Base-by-base conservation (phyloP, 2,329 filamentous ascomycete species). In the Alternaria infectoria region DNA sequence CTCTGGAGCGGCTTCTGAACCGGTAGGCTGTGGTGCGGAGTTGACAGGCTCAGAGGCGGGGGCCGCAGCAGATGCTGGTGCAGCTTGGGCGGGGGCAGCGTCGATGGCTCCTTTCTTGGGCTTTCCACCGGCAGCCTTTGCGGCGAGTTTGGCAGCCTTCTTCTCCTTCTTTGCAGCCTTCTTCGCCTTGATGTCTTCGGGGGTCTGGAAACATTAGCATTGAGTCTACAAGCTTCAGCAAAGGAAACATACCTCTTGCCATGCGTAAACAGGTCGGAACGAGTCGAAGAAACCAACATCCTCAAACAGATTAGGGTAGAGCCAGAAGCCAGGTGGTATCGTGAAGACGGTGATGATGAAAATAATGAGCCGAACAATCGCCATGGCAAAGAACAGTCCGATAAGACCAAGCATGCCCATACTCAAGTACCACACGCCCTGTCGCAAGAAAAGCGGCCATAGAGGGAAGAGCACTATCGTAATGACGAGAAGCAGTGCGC, bases 271-370 rank as follows among this genome's bases (percentile, higher is more conserved):
- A 19, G 96, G 96, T 77, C 91, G 91, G 87, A 99, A 99, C 75
- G 92, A 96, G 79, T 99, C 96, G 81, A 99, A 91, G 83, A 99
- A 98, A 8, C 95, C 97, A 26, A 99, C 96, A 78, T 99, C 96
- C 80, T 99, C 96, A 84, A 97, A 99, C 19, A 99, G 84, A 78
- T 99, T 99, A 52, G 96, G 96, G 83, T 95, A 99, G 47, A 99
- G 86, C 96, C 96, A 99, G n/a, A 99, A 86, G 74, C 96, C 96
- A 3, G 96, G 96, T 4, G 94, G 84, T 1, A 89, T 86, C 15
- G 87, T 86, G 77, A 98, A 97, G 81, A 97, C 93, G 21, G 96
- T 98, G 78, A 97, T 82, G 78, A 93, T 91, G 84, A 99, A 99
- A 26, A 99, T 85, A 65, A 99, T 97, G 60, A 98, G 87, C 64